Evolutionary conservation across 345 rosid species (phyloP).

Genomic region (Cardiospermum halicacabum): DNA sequence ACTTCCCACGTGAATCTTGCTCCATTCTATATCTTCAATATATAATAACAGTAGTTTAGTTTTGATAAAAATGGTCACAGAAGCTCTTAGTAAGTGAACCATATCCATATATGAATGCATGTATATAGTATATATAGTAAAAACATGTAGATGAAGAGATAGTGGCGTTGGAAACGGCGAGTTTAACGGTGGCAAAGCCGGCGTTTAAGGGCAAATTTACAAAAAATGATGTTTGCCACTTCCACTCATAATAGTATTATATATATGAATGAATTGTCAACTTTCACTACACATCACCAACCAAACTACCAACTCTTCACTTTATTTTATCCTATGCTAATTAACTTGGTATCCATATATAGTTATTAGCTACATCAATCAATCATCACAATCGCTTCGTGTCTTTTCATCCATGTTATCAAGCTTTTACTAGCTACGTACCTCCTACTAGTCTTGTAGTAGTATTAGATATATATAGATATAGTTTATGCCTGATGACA

Average conservation of each 20-base stretch:
- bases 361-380: too few relatives aligned
- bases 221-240: slow-evolving; percentile 19
- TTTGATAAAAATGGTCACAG: too few relatives aligned
- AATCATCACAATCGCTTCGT: too few relatives aligned
- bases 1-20: background rate
- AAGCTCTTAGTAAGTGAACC: too few relatives aligned
- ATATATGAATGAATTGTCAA: background rate
- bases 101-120: too few relatives aligned
- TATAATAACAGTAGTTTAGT: too few relatives aligned
- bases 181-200: slow-evolving; percentile 16
- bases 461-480: too few relatives aligned
- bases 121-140: too few relatives aligned
- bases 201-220: slow-evolving; percentile 10
- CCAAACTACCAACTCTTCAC: background rate
- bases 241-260: too few relatives aligned
- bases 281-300: background rate
- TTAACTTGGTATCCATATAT: background rate
- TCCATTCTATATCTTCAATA: background rate
- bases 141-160: too few relatives aligned
- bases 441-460: slow-evolving; percentile 4
- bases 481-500: background rate
- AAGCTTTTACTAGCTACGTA: too few relatives aligned
- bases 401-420: too few relatives aligned
- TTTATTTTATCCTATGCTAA: background rate
- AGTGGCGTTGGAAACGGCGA: slow-evolving; percentile 6